Evolutionary conservation across 768 basidiomycete genomes (phyloP).

Genomic region (Rhizopogon vinicolor): DNA sequence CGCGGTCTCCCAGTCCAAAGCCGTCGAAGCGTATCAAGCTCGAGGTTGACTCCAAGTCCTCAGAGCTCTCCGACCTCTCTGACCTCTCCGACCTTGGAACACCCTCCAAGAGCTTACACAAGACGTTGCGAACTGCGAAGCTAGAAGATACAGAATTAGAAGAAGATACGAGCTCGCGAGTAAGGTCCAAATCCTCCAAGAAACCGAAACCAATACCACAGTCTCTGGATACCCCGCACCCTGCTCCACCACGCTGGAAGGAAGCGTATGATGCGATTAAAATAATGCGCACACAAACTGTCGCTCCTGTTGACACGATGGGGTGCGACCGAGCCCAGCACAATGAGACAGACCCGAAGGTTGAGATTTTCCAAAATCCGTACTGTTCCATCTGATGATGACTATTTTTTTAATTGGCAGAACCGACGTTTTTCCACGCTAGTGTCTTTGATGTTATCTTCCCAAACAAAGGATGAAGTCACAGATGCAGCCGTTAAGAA

Average conservation of each 20-base stretch:
- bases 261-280: constrained; percentile 70
- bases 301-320: constrained; percentile 92
- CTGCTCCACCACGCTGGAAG: constrained; percentile 61
- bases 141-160: neutral
- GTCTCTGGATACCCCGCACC: constrained; percentile 55
- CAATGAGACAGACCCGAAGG: constrained; percentile 63
- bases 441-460: constrained; percentile 91
- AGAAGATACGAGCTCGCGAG: neutral
- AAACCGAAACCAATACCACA: constrained; percentile 56
- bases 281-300: constrained; percentile 64
- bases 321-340: constrained; percentile 72
- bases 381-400: neutral
- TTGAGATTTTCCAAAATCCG: constrained; percentile 21
- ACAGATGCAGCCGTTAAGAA: constrained; percentile 76
- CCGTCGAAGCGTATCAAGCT: constrained; percentile 29
- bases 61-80: neutral
- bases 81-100: neutral
- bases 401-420: constrained; percentile 31
- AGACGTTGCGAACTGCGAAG: constrained; percentile 1
- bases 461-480: constrained; percentile 92
- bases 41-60: constrained; percentile 8
- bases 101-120: neutral
- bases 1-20: constrained; percentile 11
- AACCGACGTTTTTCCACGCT: constrained; percentile 80
- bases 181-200: constrained; percentile 31